phyloP scores from a whole-genome alignment of 257 asterid species.

The Gardenia jasminoides region DNA sequence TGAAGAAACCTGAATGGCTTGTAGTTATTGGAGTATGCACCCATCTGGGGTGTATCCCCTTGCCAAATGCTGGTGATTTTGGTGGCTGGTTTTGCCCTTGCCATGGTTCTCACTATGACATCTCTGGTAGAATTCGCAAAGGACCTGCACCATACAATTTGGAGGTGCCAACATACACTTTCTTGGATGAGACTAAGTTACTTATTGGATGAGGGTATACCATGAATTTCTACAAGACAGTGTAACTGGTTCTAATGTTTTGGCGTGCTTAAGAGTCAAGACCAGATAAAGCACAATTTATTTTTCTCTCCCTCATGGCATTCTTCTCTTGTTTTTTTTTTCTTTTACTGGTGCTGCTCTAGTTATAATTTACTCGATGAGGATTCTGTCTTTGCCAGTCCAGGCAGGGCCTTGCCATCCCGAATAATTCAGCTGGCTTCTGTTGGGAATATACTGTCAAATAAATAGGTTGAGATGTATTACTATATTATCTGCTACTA shows the following conservation, averaged over 20 bases:
- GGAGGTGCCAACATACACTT: slow-evolving; percentile 85
- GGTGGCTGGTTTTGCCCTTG: slow-evolving; percentile 99
- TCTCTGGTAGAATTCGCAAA: slow-evolving; percentile 89
- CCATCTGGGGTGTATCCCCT: slow-evolving; percentile 90
- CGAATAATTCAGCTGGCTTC: slow-evolving; percentile 29
- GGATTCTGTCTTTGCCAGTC: slow-evolving; percentile 26
- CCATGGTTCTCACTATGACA: slow-evolving; percentile 90
- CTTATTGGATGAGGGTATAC: slow-evolving; percentile 56
- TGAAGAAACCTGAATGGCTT: slow-evolving; percentile 91
- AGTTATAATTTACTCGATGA: slow-evolving; percentile 4
- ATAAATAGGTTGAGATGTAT: slow-evolving; percentile 5
- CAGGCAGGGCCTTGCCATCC: slow-evolving; percentile 18
- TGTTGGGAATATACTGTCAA: slow-evolving; percentile 8
- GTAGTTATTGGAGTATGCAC: slow-evolving; percentile 90
- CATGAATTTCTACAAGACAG: not conserved
- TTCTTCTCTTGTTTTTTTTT: not conserved
- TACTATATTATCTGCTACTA: not conserved
- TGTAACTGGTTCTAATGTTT: slow-evolving; percentile 7
- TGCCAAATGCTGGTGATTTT: slow-evolving; percentile 96
- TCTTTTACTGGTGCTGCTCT: not conserved
- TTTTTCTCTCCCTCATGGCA: not conserved
- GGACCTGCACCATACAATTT: slow-evolving; percentile 94
- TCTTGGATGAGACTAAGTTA: slow-evolving; percentile 81
- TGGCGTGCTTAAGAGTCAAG: slow-evolving; percentile 11
- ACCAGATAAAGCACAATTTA: not conserved